Evolutionary conservation across 2,329 filamentous ascomycete species (phyloP), one percentile per base, ranked within the genome.

Genomic region (Colletotrichum aenigma): DNA sequence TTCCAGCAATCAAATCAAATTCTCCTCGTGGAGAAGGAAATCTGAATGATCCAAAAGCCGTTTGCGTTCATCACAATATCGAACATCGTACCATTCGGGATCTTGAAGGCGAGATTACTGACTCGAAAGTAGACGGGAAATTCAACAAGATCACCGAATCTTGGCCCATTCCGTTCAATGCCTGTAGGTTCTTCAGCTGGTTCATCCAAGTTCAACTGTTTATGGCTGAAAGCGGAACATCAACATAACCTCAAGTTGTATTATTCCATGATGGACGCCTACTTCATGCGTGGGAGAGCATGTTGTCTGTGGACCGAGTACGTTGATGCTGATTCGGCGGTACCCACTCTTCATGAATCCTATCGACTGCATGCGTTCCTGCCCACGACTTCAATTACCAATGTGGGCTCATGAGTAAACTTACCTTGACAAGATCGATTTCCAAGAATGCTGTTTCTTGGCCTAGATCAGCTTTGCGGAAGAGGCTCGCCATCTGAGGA

Each of bases 41-140:
- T 52, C 1, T 13, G n/a, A 52, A 52, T 3, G 6, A 1, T 24
- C 0, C 43, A 3, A 21, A 1, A 52, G 43, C 43, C 43, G n/a
- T 52, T 52, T 52, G 43, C 43, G 43, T 24, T 21, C n/a, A 52
- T 52, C 0, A 13, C 6, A 6, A 52, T 4, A 13, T 21, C 2
- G 10, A 0, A 13, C 12, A 52, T 21, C 10, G n/a, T 21, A 13
- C 0, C 43, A 21, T 52, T 21, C 1, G 10, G n/a, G 3, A 7
- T 7, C 6, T 52, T 52, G 10, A 24, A 13, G 43, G 6, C 43
- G 3, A 6, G 43, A 52, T 52, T 21, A 12, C 43, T 52, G 43
- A 52, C 43, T 52, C 43, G 43, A 52, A 52, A 21, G 43, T 1
- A 21, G 2, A 7, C 5, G 4, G 10, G 1, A 24, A 24, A 52